A percentile compares a stretch with the other conserved stretches of the same genome.
Conservation (phyloP, 148 eudicot species). For the Hydrangea macrophylla region DNA sequence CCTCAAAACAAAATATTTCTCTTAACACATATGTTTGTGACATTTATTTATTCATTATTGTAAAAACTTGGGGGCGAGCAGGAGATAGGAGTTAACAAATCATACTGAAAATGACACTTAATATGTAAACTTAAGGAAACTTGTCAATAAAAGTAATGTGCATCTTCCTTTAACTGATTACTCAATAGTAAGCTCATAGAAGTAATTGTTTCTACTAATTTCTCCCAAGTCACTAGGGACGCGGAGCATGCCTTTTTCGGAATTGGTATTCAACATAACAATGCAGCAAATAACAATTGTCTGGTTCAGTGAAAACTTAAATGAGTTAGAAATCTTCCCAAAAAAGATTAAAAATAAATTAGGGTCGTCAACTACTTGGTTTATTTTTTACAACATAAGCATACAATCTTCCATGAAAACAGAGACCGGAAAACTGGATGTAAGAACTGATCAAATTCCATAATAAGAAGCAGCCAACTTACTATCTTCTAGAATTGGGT, state of each 20-base stretch:
- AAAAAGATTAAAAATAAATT: not conserved
- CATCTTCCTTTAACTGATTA: no score
- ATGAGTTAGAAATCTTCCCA: not conserved
- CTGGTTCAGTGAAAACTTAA: not conserved
- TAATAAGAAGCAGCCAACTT: constrained; percentile 27
- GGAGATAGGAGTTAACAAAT: not conserved
- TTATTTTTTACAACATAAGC: not conserved
- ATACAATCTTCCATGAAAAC: not conserved
- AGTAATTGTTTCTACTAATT: no score
- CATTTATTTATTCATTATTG: not conserved
- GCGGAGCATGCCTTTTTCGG: no score
- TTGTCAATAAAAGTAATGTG: no score
- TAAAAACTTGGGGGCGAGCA: not conserved
- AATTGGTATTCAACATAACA: not conserved
- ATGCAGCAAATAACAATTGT: not conserved
- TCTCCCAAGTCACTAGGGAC: no score
- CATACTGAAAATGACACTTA: not conserved
- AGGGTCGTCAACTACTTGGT: not conserved
- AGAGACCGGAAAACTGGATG: not conserved
- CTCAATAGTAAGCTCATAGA: no score
- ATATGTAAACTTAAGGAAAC: no score
- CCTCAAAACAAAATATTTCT: not conserved
- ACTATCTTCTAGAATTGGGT: constrained; percentile 75
- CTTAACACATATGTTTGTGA: not conserved
- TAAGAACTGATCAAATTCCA: not conserved